Percentiles rank a stretch among this genome's conserved stretches.
Conservation (phyloP, 331 rosid genomes). For the Spiraea crenata region DNA sequence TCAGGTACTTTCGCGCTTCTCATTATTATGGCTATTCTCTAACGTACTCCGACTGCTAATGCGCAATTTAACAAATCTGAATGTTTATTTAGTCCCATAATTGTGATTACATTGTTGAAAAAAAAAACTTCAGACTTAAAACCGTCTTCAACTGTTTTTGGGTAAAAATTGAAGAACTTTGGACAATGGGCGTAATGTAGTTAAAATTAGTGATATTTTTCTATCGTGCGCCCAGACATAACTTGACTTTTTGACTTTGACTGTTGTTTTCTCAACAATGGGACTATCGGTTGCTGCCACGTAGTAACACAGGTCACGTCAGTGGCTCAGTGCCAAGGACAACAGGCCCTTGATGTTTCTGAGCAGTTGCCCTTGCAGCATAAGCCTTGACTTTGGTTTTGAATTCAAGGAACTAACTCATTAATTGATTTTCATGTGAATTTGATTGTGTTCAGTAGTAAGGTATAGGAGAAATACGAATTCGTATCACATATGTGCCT, state of each 20-base stretch:
- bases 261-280: not conserved
- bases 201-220: not conserved
- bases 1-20: constrained; percentile 23
- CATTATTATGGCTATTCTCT: not conserved
- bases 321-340: not conserved
- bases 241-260: not conserved
- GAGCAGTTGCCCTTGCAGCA: not conserved
- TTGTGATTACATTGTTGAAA: not conserved
- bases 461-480: too few species aligned
- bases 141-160: not conserved
- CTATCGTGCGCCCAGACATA: not conserved
- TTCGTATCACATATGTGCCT: too few species aligned
- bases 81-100: not conserved
- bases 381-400: too few species aligned
- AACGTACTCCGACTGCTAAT: not conserved
- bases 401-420: too few species aligned
- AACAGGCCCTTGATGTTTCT: not conserved
- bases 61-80: not conserved
- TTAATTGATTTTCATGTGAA: too few species aligned
- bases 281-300: not conserved
- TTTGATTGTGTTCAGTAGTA: too few species aligned
- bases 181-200: not conserved
- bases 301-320: not conserved
- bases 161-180: not conserved
- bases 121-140: too few species aligned